Evolutionary conservation across 306 rosid genomes (phyloP).

Genomic region (Senna tora): DNA sequence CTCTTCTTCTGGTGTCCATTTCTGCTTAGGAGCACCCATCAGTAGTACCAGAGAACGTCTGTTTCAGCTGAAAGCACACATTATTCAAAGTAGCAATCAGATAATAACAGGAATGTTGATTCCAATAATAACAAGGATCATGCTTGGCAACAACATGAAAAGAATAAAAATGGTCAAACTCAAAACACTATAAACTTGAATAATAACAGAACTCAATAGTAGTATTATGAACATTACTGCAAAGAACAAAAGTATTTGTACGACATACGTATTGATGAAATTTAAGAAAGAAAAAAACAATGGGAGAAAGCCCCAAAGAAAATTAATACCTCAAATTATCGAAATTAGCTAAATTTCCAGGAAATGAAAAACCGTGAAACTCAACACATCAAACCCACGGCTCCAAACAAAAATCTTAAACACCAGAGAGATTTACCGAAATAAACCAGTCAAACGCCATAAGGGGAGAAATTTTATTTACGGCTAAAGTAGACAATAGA

Average conservation of each 20-base stretch:
- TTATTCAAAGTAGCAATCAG: not conserved
- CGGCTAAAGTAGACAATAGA: not conserved
- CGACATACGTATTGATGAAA: no score
- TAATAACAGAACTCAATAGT: not conserved
- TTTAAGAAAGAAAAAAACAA: not conserved
- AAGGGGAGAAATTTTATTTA: not conserved
- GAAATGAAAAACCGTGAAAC: not conserved
- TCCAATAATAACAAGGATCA: not conserved
- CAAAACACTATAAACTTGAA: not conserved
- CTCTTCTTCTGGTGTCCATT: constrained; percentile 92
- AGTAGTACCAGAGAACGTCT: constrained; percentile 33
- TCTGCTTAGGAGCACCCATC: constrained; percentile 99
- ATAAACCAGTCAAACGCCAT: not conserved
- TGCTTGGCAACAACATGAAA: not conserved
- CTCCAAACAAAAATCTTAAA: no score
- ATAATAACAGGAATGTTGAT: not conserved
- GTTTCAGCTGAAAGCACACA: constrained; percentile 35
- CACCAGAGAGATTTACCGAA: no score
- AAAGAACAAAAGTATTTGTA: no score
- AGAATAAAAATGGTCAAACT: not conserved
- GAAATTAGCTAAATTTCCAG: not conserved
- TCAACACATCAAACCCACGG: not conserved
- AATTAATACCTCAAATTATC: not conserved
- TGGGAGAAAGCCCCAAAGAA: not conserved
- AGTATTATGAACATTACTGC: no score